Conservation (phyloP, 2,329 filamentous ascomycete genomes). For the Aspergillus fumigatiaffinis region DNA sequence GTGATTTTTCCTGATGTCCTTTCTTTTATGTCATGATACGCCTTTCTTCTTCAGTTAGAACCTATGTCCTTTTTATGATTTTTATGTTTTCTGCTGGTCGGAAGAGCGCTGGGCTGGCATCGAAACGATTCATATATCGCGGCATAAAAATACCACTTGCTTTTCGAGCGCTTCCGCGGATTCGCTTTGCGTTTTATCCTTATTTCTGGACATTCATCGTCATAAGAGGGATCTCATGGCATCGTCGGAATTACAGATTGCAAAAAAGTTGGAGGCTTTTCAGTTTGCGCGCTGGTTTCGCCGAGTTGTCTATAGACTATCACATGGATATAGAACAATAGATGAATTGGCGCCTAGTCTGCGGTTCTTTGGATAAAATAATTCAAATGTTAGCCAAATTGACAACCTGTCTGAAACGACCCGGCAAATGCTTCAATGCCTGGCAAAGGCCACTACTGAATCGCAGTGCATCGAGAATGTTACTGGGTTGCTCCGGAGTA, state of each 20-base stretch:
- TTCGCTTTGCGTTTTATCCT: not conserved
- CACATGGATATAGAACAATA: not conserved
- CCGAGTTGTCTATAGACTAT: not conserved
- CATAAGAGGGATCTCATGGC: not conserved
- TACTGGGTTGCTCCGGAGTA: not conserved
- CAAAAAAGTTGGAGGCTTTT: not conserved
- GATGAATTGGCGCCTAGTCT: not conserved
- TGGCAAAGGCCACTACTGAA: not conserved
- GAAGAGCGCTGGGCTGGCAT: conserved; percentile 33
- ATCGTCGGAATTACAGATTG: conserved; percentile 1
- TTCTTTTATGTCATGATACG: conserved; percentile 21
- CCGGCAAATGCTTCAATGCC: no score
- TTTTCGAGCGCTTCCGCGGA: not conserved
- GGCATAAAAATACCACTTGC: not conserved
- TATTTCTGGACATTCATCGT: not conserved
- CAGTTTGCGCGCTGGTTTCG: not conserved
- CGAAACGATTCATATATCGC: conserved; percentile 6
- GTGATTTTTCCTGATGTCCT: conserved; percentile 13
- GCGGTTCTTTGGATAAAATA: not conserved
- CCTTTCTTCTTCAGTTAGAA: conserved; percentile 16
- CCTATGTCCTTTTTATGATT: conserved; percentile 11
- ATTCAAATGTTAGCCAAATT: no score
- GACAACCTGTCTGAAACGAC: no score
- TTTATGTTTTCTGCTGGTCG: conserved; percentile 26
- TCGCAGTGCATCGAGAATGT: no score